Conservation (phyloP, 129 eudicot genomes). For the sunflower (Helianthus annuus) region HanXRQr2.0-SUNRISE NC_035441.2:186474499-186474998, state of each 20-base stretch:
- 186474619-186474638: background rate
- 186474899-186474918: background rate
- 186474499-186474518: background rate
- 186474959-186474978: slow-evolving; percentile 57
- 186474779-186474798: slow-evolving; percentile 93
- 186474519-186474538: background rate
- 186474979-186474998: slow-evolving; percentile 84
- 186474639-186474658: background rate
- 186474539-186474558: slow-evolving; percentile 73
- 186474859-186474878: slow-evolving; percentile 65
- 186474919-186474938: background rate
- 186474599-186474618: slow-evolving; percentile 90
- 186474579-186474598: slow-evolving; percentile 85
- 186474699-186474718: slow-evolving; percentile 76
- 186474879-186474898: too few relatives aligned
- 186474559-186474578: slow-evolving; percentile 95
- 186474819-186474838: slow-evolving; percentile 83
- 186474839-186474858: slow-evolving; percentile 71
- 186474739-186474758: slow-evolving; percentile 79
- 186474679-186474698: background rate
- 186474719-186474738: slow-evolving; percentile 57
- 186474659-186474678: background rate
- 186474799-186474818: slow-evolving; percentile 82
- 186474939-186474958: slow-evolving; percentile 90
- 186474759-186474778: slow-evolving; percentile 88